Conservation (phyloP, 2,329 filamentous ascomycete genomes). For the Paecilomyces formosus region DNA sequence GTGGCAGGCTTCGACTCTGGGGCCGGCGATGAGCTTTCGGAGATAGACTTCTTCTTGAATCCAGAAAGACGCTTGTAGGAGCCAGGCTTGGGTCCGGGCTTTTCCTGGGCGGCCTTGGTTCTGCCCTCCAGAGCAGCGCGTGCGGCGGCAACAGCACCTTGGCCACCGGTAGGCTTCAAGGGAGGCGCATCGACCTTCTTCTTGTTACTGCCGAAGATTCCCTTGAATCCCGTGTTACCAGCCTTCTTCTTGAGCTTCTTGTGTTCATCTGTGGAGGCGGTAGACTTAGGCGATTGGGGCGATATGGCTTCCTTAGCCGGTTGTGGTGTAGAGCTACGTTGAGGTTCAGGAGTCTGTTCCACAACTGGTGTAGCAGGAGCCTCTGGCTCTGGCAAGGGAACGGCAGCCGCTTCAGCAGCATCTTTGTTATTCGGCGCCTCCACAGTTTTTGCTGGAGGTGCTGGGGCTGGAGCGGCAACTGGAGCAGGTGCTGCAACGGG, state of each 20-base stretch:
- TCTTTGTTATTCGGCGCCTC: constrained; percentile 7
- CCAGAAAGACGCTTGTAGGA: constrained; percentile 16
- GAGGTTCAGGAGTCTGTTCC: constrained; percentile 4
- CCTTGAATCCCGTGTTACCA: constrained; percentile 35
- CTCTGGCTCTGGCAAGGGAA: constrained; percentile 9
- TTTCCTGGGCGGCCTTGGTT: constrained; percentile 25
- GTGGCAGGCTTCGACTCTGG: constrained; percentile 5
- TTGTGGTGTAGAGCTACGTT: constrained; percentile 18
- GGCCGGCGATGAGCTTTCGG: constrained; percentile 8
- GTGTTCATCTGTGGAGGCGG: constrained; percentile 21
- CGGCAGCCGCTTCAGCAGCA: constrained; percentile 8
- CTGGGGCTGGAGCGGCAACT: too few species aligned
- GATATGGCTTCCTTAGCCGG: constrained; percentile 16
- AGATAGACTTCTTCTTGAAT: constrained; percentile 28
- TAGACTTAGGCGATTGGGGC: constrained; percentile 19
- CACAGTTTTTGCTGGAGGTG: constrained; percentile 11
- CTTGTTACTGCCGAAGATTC: constrained; percentile 35
- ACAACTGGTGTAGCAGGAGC: constrained; percentile 6
- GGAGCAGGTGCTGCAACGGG: constrained; percentile 11
- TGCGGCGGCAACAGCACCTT: constrained; percentile 35
- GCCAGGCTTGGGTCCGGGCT: constrained; percentile 10
- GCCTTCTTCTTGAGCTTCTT: constrained; percentile 40
- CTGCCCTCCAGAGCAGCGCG: constrained; percentile 35
- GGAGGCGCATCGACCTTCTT: constrained; percentile 26
- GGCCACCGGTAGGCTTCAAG: constrained; percentile 25